Evolutionary conservation across 345 rosid species (phyloP), one percentile per base, ranked within the genome.

Genomic region (Eucalyptus curtisii): DNA sequence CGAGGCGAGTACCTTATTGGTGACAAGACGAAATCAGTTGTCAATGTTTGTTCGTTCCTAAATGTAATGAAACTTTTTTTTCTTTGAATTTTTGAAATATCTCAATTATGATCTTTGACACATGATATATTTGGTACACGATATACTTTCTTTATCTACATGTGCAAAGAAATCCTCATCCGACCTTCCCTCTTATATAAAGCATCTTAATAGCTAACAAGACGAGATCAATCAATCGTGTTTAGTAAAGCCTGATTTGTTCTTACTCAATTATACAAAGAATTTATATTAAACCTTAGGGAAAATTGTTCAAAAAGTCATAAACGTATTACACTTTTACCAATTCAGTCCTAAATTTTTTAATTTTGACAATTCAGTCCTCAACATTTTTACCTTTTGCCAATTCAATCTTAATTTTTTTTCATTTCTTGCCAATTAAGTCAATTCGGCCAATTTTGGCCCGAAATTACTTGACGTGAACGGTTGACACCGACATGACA

Each of bases 41-140:
- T 3, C 12, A 2, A 44, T 3, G 44, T 20, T 37, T 3, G 27
- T 76, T 19, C 13, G 13, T 68, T 68, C 44, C 40, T 17, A 68
- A 22, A 5, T 3, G 11, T 17, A 5, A 31, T 10, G 44, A 19
- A 68, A 68, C 44, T 68, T 1, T 24, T 22, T 68, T 68, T 33
- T 27, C 1, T 25, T 68, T 17, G 4, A 68, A 68, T 33, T 17
- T 68, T 17, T 1, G 1, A 17, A 68, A 68, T 10, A 17, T 15
- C 25, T 33, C 81, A 17, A 9, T 33, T 10, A 2, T 19, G 82
- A 40, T 71, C 2, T 10, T 24, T 37, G 25, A 68, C 25, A 8
- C 4, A 1, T 76, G 27, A 40, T 76, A 40, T 2, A 11, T 40
- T 0, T 3, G 14, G 15, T 6, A 5, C 45, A 20, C 5, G 13